Evolutionary conservation across 1,139 yeast genomes (phyloP).

Genomic region (Suhomyces coccinellae): DNA sequence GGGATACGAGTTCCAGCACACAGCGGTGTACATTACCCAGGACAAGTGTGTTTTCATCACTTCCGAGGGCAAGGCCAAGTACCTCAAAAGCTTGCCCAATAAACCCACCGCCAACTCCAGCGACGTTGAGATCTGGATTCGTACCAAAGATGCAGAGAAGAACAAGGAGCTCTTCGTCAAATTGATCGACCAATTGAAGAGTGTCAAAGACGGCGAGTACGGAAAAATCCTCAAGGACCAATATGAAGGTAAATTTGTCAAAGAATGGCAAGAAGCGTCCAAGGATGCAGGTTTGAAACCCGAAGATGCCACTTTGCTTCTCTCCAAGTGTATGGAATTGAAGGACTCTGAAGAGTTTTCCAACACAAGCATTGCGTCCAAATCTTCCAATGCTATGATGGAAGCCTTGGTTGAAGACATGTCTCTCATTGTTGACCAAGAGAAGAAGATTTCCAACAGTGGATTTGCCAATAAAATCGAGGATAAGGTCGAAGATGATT

Average conservation of each 20-base stretch:
- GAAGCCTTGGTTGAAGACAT: conserved; percentile 83
- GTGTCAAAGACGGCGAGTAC: conserved; percentile 44
- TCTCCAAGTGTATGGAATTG: conserved; percentile 60
- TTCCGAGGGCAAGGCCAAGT: conserved; percentile 84
- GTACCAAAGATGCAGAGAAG: conserved; percentile 80
- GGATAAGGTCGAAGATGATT: conserved; percentile 74
- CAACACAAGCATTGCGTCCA: conserved; percentile 68
- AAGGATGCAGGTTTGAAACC: conserved; percentile 33
- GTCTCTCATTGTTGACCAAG: conserved; percentile 87
- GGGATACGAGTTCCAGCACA: conserved; percentile 94
- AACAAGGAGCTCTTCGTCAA: conserved; percentile 66
- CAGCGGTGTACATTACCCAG: conserved; percentile 67
- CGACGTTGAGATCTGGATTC: conserved; percentile 66
- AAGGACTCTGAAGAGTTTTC: conserved; percentile 81
- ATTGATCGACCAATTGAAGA: conserved; percentile 51
- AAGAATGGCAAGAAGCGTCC: conserved; percentile 73
- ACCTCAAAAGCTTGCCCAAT: conserved; percentile 56
- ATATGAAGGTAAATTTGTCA: conserved; percentile 78
- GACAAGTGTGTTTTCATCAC: conserved; percentile 69
- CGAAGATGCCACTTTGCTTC: conserved; percentile 37
- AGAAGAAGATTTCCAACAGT: conserved; percentile 69
- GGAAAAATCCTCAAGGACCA: conserved; percentile 74
- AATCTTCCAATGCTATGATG: conserved; percentile 79
- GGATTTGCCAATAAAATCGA: conserved; percentile 77
- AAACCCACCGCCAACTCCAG: conserved; percentile 39